Conservation (phyloP, 176 grass and related monocot genomes). For the Cymbopogon citratus region DNA sequence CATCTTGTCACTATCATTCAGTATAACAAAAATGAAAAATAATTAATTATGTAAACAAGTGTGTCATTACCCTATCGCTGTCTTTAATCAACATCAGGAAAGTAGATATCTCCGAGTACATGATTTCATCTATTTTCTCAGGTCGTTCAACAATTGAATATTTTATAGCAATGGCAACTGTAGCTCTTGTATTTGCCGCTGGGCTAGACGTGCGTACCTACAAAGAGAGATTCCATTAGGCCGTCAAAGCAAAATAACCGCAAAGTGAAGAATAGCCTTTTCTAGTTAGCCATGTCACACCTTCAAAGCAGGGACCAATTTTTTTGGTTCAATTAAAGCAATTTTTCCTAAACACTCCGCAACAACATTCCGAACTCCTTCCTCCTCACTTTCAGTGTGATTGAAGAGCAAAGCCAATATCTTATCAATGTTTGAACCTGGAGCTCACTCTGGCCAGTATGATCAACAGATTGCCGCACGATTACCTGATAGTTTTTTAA, state of each 20-base stretch:
- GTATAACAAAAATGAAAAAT: background rate
- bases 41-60: background rate
- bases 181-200: constrained; percentile 81
- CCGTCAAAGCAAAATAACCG: background rate
- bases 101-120: constrained; percentile 65
- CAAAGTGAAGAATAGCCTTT: background rate
- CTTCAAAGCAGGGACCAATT: constrained; percentile 76
- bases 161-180: constrained; percentile 85
- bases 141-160: constrained; percentile 91
- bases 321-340: constrained; percentile 77
- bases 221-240: background rate
- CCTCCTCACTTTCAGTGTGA: constrained; percentile 94
- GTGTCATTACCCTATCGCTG: constrained; percentile 53
- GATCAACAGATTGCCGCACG: constrained; percentile 67
- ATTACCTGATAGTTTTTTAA: constrained; percentile 49
- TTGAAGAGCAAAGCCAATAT: constrained; percentile 89
- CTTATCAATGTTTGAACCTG: constrained; percentile 75
- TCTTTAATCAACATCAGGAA: constrained; percentile 94
- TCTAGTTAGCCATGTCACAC: constrained; percentile 22
- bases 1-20: background rate
- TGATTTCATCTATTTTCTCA: constrained; percentile 83
- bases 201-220: constrained; percentile 69
- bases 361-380: constrained; percentile 93
- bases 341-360: constrained; percentile 94
- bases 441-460: constrained; percentile 65